Conservation (phyloP, 768 basidiomycete species). For the Rhodocollybia butyracea region DNA sequence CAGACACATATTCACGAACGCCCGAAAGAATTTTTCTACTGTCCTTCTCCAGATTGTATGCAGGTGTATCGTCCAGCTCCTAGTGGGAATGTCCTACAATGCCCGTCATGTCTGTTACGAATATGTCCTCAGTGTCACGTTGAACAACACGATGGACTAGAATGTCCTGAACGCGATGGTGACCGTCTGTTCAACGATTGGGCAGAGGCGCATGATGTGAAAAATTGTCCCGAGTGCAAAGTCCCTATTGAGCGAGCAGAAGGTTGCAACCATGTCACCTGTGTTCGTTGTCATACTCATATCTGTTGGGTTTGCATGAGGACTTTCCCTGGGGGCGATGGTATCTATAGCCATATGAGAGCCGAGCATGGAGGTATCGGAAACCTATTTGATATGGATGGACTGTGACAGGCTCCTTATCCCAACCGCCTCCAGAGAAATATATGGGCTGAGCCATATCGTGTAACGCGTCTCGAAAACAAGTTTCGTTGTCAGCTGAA, state of each 20-base stretch:
- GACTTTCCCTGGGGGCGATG: slow-evolving; percentile 64
- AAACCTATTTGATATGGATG: background rate
- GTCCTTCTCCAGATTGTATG: slow-evolving; percentile 76
- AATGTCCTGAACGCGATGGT: slow-evolving; percentile 58
- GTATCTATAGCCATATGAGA: slow-evolving; percentile 81
- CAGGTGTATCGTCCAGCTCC: slow-evolving; percentile 66
- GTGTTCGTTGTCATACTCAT: slow-evolving; percentile 68
- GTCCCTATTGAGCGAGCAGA: slow-evolving; percentile 67
- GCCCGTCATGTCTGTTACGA: slow-evolving; percentile 66
- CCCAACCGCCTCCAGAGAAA: too few species aligned
- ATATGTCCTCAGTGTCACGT: slow-evolving; percentile 64
- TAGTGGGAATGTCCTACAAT: slow-evolving; percentile 52
- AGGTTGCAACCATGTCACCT: slow-evolving; percentile 86
- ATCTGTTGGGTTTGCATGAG: slow-evolving; percentile 78
- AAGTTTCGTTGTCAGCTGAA: too few species aligned
- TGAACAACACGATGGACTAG: slow-evolving; percentile 61
- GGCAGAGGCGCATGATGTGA: slow-evolving; percentile 61
- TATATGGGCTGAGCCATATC: too few species aligned
- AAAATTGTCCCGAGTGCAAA: slow-evolving; percentile 72
- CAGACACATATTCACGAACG: slow-evolving; percentile 56
- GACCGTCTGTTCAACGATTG: slow-evolving; percentile 62
- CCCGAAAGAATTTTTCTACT: slow-evolving; percentile 64
- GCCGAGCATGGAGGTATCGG: slow-evolving; percentile 64
- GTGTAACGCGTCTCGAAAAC: too few species aligned
- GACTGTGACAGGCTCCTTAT: too few species aligned